phyloP scores from a whole-genome alignment of 768 basidiomycete species.

The Tricholoma sp. region DNA sequence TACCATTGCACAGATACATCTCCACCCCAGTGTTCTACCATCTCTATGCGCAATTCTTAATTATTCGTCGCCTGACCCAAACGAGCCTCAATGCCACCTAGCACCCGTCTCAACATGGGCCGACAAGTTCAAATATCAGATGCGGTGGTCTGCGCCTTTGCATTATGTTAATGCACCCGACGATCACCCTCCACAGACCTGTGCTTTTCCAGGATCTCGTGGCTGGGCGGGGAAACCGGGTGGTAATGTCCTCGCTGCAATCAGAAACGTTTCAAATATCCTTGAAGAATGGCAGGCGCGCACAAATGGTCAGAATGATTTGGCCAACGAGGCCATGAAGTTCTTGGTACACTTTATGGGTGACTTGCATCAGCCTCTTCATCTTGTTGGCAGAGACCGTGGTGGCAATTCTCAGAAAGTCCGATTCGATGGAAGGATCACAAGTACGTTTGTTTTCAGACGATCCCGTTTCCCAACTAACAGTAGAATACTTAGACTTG shows the following conservation, averaged over 20 bases:
- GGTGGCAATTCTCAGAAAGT: slow-evolving; percentile 85
- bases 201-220: slow-evolving; percentile 66
- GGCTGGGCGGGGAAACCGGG: slow-evolving; percentile 61
- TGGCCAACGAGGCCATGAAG: slow-evolving; percentile 76
- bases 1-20: slow-evolving; percentile 90
- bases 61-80: slow-evolving; percentile 28
- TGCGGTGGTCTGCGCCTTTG: slow-evolving; percentile 67
- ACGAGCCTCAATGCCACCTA: slow-evolving; percentile 62
- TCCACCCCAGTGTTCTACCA: slow-evolving; percentile 66
- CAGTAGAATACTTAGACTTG: slow-evolving; percentile 43
- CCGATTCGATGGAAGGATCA: slow-evolving; percentile 61
- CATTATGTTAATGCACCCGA: slow-evolving; percentile 73
- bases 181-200: slow-evolving; percentile 74
- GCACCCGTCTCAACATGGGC: slow-evolving; percentile 89
- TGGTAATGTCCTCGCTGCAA: slow-evolving; percentile 70
- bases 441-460: slow-evolving; percentile 44
- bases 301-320: slow-evolving; percentile 23
- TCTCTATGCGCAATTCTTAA: slow-evolving; percentile 71
- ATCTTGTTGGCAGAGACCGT: slow-evolving; percentile 80
- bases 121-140: slow-evolving; percentile 57
- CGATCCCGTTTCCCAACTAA: slow-evolving; percentile 1
- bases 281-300: slow-evolving; percentile 53
- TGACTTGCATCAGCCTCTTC: slow-evolving; percentile 91
- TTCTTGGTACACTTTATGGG: slow-evolving; percentile 93
- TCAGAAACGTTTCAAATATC: slow-evolving; percentile 69